A percentile compares a stretch with the other conserved stretches of the same genome.
Conservation (phyloP, 1,284 basidiomycete genomes). For the Irpex sp. region DNA sequence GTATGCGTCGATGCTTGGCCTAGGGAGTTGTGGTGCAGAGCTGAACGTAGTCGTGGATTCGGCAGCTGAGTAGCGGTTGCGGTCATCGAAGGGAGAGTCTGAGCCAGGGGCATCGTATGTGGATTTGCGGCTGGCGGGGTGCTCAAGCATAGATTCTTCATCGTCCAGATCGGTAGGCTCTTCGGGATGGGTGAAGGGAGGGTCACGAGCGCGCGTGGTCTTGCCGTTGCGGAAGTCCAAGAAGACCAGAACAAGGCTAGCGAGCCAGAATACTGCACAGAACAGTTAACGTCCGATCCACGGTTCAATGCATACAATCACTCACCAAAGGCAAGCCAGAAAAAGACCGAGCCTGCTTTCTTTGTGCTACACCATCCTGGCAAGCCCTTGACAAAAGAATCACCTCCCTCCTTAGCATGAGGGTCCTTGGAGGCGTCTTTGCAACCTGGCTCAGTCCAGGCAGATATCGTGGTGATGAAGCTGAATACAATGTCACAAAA, state of each 20-base stretch:
- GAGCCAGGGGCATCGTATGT: conserved; percentile 34
- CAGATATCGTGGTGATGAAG: conserved; percentile 68
- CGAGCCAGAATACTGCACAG: conserved; percentile 58
- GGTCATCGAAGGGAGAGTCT: conserved; percentile 49
- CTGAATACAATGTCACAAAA: conserved; percentile 30
- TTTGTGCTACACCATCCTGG: conserved; percentile 84
- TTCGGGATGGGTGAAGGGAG: conserved; percentile 62
- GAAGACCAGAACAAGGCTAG: conserved; percentile 54
- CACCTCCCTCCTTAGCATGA: conserved; percentile 52
- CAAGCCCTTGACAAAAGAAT: conserved; percentile 63
- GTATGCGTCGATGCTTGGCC: conserved; percentile 79
- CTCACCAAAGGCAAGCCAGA: conserved; percentile 76
- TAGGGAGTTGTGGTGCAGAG: conserved; percentile 24
- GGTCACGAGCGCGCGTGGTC: conserved; percentile 53
- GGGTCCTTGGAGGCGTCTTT: conserved; percentile 65
- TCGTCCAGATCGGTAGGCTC: conserved; percentile 37
- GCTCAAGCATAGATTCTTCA: conserved; percentile 41
- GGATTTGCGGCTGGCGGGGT: conserved; percentile 30
- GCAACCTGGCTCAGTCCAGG: conserved; percentile 79
- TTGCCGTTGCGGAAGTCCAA: conserved; percentile 73
- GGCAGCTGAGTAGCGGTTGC: conserved; percentile 39
- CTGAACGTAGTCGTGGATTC: conserved; percentile 26
- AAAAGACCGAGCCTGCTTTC: conserved; percentile 81
- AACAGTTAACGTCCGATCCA: conserved; percentile 5
- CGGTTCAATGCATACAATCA: not conserved